Evolutionary conservation across 768 basidiomycete species (phyloP).

Genomic region (Candolleomyces efflorescens): DNA sequence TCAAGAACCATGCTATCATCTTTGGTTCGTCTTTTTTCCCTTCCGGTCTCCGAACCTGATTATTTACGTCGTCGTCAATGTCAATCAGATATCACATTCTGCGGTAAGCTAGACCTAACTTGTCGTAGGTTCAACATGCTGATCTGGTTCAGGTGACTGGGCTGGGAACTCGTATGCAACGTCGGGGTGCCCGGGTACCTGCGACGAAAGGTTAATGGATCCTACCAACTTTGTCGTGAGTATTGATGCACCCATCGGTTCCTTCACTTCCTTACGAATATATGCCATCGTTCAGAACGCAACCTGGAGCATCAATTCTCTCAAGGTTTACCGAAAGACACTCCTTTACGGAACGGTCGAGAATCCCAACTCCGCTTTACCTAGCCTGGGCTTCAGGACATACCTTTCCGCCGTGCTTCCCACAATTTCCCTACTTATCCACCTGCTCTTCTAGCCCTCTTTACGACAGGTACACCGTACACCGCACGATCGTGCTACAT

Average conservation of each 20-base stretch:
- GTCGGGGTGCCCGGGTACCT: constrained; percentile 72
- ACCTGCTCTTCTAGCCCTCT: neutral
- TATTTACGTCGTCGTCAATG: constrained; percentile 1
- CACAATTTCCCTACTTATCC: neutral
- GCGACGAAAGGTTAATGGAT: constrained; percentile 55
- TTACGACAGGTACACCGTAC: too few relatives aligned
- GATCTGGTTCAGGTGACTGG: constrained; percentile 58
- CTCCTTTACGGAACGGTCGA: constrained; percentile 35
- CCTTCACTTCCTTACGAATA: neutral
- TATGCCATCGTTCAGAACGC: constrained; percentile 52
- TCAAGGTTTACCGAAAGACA: constrained; percentile 71
- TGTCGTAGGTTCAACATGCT: too few relatives aligned
- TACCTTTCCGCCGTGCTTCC: neutral
- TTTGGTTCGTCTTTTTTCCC: constrained; percentile 57
- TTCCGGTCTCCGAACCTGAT: neutral
- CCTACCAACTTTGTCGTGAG: constrained; percentile 70
- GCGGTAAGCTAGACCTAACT: constrained; percentile 41
- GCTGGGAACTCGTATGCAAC: constrained; percentile 78
- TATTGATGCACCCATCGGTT: constrained; percentile 9
- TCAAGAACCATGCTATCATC: constrained; percentile 67
- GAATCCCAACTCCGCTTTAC: constrained; percentile 4
- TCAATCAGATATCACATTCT: constrained; percentile 71
- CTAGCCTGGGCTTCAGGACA: neutral
- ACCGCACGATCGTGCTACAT: too few relatives aligned
- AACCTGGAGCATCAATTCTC: constrained; percentile 73